A percentile compares a stretch with the other conserved stretches of the same genome.
phyloP scores from a whole-genome alignment of 192 early-diverging fungal genomes.

The Coemansia sp. region DNA sequence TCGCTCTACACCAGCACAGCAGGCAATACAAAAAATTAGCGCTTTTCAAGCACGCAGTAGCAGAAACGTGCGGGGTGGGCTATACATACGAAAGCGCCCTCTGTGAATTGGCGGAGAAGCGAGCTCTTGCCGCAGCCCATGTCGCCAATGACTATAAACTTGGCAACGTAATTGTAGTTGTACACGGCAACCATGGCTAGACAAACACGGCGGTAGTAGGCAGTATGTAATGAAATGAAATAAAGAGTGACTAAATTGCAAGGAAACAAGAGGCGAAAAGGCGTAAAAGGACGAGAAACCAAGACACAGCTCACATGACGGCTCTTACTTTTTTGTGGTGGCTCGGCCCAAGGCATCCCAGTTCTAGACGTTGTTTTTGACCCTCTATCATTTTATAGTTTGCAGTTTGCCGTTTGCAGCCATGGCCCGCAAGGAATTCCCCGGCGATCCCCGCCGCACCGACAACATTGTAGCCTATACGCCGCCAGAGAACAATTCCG shows the following conservation, averaged over 20 bases:
- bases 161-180: conserved; percentile 56
- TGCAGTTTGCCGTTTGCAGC: neutral
- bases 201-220: neutral
- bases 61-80: neutral
- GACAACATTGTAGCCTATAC: conserved; percentile 33
- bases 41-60: neutral
- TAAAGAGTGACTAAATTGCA: neutral
- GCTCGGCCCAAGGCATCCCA: no score
- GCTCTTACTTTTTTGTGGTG: neutral
- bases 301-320: neutral
- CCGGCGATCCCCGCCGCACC: conserved; percentile 44
- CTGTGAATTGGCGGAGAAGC: conserved; percentile 52
- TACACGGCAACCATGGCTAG: conserved; percentile 48
- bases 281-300: neutral
- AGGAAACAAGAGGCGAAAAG: neutral
- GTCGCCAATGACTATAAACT: conserved; percentile 57
- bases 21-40: neutral
- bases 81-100: conserved; percentile 49
- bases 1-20: conserved; percentile 50
- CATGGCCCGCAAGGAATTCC: conserved; percentile 41
- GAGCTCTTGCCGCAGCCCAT: conserved; percentile 59
- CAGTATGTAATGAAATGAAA: neutral
- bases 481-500: conserved; percentile 26
- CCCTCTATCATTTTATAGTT: neutral
- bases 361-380: neutral